Percentiles rank a stretch among this genome's conserved stretches.
Conservation (phyloP, 2,329 filamentous ascomycete species). For the Dendrostoma leiphaemia region DNA sequence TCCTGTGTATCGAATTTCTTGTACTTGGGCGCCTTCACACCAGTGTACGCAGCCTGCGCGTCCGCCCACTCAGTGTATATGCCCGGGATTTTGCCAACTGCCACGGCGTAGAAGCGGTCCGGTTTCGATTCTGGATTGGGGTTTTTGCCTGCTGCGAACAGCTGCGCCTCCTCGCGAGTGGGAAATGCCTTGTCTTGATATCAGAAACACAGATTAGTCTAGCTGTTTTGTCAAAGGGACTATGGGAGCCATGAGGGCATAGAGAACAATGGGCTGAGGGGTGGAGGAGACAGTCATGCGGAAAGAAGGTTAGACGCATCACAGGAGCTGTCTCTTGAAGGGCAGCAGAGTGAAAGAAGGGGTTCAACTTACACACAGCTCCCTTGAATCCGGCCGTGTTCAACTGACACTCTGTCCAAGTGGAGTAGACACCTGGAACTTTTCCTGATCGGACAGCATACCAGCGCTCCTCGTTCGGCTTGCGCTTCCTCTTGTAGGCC, state of each 20-base stretch:
- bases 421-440: slow-evolving; percentile 59
- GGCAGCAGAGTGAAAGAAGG: background rate
- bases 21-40: slow-evolving; percentile 67
- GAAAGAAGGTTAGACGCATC: slow-evolving; percentile 19
- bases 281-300: background rate
- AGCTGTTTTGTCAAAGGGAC: no score
- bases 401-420: slow-evolving; percentile 59
- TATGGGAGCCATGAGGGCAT: no score
- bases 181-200: slow-evolving; percentile 75
- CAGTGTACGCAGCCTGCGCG: slow-evolving; percentile 70
- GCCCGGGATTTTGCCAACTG: slow-evolving; percentile 55
- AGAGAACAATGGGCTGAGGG: background rate
- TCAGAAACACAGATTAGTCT: background rate
- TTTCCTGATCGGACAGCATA: slow-evolving; percentile 61
- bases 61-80: slow-evolving; percentile 66
- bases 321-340: background rate
- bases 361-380: slow-evolving; percentile 60
- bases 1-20: slow-evolving; percentile 65
- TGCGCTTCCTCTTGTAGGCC: slow-evolving; percentile 43
- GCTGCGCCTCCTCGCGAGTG: slow-evolving; percentile 71
- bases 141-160: slow-evolving; percentile 67
- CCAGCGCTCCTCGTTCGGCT: slow-evolving; percentile 48
- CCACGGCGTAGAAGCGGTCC: slow-evolving; percentile 59
- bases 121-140: slow-evolving; percentile 37
- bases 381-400: slow-evolving; percentile 62